Evolutionary conservation across 2,329 filamentous ascomycete species (phyloP).

Genomic region (Fusarium gaditjirri): DNA sequence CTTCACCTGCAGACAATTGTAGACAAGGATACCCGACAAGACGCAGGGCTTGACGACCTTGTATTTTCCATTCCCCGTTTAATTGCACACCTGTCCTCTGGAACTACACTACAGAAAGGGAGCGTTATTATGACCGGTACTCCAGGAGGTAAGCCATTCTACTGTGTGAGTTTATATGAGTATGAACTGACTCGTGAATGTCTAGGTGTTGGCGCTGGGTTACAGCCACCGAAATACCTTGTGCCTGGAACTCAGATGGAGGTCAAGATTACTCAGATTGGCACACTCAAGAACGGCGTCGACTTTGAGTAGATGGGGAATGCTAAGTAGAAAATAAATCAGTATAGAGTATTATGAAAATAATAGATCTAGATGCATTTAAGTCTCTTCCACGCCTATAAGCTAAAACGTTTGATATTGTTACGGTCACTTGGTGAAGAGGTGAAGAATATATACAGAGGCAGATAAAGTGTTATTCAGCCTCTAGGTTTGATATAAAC

Average conservation of each 20-base stretch:
- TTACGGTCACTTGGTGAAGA: rapidly evolving
- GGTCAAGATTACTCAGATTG: conserved; percentile 52
- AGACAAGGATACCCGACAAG: conserved; percentile 60
- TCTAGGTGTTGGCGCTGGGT: conserved; percentile 56
- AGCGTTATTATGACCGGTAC: conserved; percentile 60
- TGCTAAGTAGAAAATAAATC: rapidly evolving
- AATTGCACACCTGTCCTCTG: conserved; percentile 52
- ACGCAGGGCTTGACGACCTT: conserved; percentile 53
- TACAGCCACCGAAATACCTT: conserved; percentile 53
- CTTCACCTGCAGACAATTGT: conserved; percentile 58
- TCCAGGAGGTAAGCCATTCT: conserved; percentile 32
- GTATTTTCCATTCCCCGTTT: conserved; percentile 56
- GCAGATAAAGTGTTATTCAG: neutral
- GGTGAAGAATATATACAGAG: neutral
- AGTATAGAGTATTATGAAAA: neutral
- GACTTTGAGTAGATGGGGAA: neutral
- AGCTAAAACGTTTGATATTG: rapidly evolving
- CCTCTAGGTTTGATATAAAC: neutral
- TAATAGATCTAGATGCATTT: rapidly evolving
- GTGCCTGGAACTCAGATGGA: conserved; percentile 54
- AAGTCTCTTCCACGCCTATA: rapidly evolving
- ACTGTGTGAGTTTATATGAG: rapidly evolving
- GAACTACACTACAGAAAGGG: conserved; percentile 56
- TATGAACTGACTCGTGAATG: neutral
- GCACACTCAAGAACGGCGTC: conserved; percentile 41